These are phyloP conservation scores for Kwoniella sp. DNA, from an alignment of 768 basidiomycete genomes.

Conservation along the genomic window DNA sequence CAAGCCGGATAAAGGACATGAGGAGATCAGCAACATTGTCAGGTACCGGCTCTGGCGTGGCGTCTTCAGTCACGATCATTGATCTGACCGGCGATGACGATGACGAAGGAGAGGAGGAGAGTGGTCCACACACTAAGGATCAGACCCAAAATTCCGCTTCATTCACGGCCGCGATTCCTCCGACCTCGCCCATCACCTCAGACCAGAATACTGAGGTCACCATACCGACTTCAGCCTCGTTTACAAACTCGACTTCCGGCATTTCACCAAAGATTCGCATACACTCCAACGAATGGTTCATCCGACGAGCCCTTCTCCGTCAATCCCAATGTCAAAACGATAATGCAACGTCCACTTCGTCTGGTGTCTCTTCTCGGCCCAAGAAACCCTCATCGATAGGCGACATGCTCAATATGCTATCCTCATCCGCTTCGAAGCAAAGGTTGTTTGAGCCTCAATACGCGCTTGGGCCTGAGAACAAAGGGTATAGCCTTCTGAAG, in stretches of 20 bases:
- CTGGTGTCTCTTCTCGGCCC: not conserved
- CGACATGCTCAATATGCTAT: constrained; percentile 23
- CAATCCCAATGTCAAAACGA: constrained; percentile 2
- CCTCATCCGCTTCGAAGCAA: not conserved
- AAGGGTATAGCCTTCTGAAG: constrained; percentile 41
- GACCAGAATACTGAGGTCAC: no score
- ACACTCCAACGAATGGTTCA: constrained; percentile 48
- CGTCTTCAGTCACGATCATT: not conserved
- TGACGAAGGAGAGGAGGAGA: not conserved
- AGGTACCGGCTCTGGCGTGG: not conserved
- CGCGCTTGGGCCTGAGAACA: constrained; percentile 50
- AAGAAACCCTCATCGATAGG: constrained; percentile 26
- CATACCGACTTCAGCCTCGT: no score
- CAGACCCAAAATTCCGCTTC: no score
- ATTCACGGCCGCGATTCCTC: no score
- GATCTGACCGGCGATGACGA: not conserved
- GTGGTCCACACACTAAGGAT: no score
- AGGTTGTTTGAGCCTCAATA: constrained; percentile 21
- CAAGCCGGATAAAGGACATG: not conserved
- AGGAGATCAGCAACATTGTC: not conserved
- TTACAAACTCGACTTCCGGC: no score
- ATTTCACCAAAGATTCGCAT: no score
- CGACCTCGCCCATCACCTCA: constrained; percentile 19
- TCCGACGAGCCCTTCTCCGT: constrained; percentile 42
- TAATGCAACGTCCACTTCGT: not conserved